Conservation (phyloP, 495 filamentous ascomycete species). For the Penicillium argentinense region DNA sequence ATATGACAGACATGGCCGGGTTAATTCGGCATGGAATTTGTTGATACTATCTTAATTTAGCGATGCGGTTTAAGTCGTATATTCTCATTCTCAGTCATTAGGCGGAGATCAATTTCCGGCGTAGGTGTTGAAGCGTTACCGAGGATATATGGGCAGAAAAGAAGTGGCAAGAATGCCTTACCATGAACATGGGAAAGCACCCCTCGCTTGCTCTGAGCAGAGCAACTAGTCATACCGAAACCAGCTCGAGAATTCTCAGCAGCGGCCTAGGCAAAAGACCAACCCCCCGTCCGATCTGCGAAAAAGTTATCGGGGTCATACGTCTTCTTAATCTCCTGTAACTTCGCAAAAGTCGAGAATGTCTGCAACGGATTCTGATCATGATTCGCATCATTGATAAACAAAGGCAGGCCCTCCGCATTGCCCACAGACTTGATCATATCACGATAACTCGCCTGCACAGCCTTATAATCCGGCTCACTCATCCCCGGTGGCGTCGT, state of each 20-base stretch:
- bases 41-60: too few species aligned
- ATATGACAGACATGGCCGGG: too few species aligned
- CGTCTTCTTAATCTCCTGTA: conserved; percentile 34
- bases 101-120: too few species aligned
- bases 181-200: too few species aligned
- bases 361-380: conserved; percentile 34
- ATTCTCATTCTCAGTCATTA: too few species aligned
- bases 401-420: conserved; percentile 31
- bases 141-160: too few species aligned
- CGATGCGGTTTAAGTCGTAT: too few species aligned
- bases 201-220: too few species aligned
- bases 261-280: conserved; percentile 28
- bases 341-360: conserved; percentile 26
- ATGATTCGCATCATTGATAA: conserved; percentile 33
- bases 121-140: too few species aligned
- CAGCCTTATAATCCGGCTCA: conserved; percentile 25
- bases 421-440: conserved; percentile 25
- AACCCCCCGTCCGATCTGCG: conserved; percentile 32
- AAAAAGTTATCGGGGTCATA: conserved; percentile 42
- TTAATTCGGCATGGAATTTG: too few species aligned
- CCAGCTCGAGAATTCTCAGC: not conserved
- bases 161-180: too few species aligned
- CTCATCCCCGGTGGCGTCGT: conserved; percentile 23
- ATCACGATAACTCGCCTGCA: conserved; percentile 32
- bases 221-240: too few species aligned